Evolutionary conservation across 108 stramenopile species (phyloP).

Genomic region (Pseudonitzschia pungens): DNA sequence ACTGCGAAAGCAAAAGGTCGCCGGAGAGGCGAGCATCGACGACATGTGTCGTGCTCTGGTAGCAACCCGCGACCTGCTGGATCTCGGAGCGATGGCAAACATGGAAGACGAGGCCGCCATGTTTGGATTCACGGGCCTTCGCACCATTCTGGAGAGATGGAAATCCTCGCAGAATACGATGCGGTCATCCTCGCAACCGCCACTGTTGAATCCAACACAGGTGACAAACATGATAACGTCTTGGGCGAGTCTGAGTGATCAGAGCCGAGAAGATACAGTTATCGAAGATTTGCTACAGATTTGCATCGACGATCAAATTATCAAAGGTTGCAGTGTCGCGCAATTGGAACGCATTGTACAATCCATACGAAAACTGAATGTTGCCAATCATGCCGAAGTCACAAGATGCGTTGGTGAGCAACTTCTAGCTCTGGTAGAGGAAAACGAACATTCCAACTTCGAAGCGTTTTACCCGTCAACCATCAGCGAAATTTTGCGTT

Average conservation of each 20-base stretch:
- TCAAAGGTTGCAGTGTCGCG: slow-evolving; percentile 13
- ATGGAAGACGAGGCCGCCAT: slow-evolving; percentile 37
- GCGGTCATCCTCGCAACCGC: background rate
- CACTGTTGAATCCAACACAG: slow-evolving; percentile 17
- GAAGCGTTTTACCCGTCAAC: slow-evolving; percentile 8
- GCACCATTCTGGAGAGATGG: slow-evolving; percentile 9
- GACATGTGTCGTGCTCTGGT: slow-evolving; percentile 29
- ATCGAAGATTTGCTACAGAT: slow-evolving; percentile 25
- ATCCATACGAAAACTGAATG: slow-evolving; percentile 21
- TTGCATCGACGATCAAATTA: slow-evolving; percentile 17
- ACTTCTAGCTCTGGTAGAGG: slow-evolving; percentile 7
- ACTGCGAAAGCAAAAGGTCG: slow-evolving; percentile 29
- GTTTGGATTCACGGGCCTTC: slow-evolving; percentile 28
- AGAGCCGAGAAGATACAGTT: slow-evolving; percentile 23
- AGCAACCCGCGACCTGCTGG: slow-evolving; percentile 20
- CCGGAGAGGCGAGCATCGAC: slow-evolving; percentile 20
- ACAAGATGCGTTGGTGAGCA: slow-evolving; percentile 19
- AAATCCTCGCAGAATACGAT: background rate
- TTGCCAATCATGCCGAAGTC: slow-evolving; percentile 19
- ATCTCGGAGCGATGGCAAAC: slow-evolving; percentile 6
- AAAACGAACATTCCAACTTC: slow-evolving; percentile 9
- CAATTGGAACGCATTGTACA: slow-evolving; percentile 20
- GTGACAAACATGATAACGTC: slow-evolving; percentile 21
- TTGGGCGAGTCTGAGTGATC: slow-evolving; percentile 23
- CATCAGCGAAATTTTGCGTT: slow-evolving; percentile 46